Base-by-base conservation (phyloP, 1,284 basidiomycete genomes). In the Heterobasidion irregulare region DNA sequence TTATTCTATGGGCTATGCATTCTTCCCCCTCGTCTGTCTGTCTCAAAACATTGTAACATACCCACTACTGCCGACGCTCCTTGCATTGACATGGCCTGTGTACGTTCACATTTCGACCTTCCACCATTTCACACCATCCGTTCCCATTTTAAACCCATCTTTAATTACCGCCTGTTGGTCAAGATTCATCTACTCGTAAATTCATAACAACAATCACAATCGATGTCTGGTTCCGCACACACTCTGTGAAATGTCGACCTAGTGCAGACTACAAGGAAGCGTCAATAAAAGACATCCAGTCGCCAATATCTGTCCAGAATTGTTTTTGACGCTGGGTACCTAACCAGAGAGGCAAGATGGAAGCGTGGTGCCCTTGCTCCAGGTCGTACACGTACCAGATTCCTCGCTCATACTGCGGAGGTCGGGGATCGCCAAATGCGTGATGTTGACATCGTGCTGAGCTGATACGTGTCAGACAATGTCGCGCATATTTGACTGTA, bases 381-480 rank as follows among this genome's bases (percentile, higher is more conserved):
- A 74, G 57, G 16, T 65, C 61, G 41, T 68, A 62, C 4, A 79
- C 76, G 58, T 73, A 59, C 78, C 77, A 80, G 0, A 73, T 57
- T 6, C 77, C 78, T 1, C 73, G 68, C 45, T 62, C 53, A 8
- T 43, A n/a, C 34, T 19, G n/a, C 16, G 63, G 65, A 19, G 50
- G 33, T 13, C 47, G 49, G 49, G 38, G 18, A 26, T 54, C 55
- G 50, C 54, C 53, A 13, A 46, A 44, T 36, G 59, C 47, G 54
- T 56, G 57, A 45, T 68, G 66, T 44, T 47, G 57, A 54, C 65
- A 68, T 6, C 57, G 55, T 1, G 65, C 66, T 19, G 41, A 12
- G 9, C 66, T 68, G 57, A 16, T 15, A 19, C 5, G 7, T 47
- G 26, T 38, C 26, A 41, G 34, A 18, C 7, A 15, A 15, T 19